Evolutionary conservation across 2,329 filamentous ascomycete species (phyloP), one percentile per base, ranked within the genome.

Genomic region (Cladophialophora bantiana): DNA sequence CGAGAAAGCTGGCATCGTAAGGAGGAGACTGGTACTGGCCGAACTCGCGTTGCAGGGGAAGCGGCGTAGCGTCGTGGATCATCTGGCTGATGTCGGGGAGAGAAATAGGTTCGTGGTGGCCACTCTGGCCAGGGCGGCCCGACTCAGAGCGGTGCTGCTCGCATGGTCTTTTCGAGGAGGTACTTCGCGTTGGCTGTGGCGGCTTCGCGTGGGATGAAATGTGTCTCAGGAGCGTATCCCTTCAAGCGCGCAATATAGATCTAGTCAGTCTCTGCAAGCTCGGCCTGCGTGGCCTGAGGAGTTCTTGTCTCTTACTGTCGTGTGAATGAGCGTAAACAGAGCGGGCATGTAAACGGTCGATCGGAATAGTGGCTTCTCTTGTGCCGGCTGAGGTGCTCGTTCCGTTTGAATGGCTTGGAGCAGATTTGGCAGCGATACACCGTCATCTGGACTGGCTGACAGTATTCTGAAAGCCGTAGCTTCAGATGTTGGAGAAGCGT

Each of bases 291-390:
- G 13, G 10, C 35, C 31, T 13, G 36, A 13, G 13, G 10, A 13
- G 36, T 20, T 15, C 18, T 38, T 12, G 26, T 26, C 26, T 35
- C 57, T 59, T 36, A 59, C 59, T 53, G 59, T 40, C 59, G 40
- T 2, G 59, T 61, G 18, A 61, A 61, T 20, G 59, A 61, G 15
- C 59, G 31, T 12, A 61, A 20, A 5, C 59, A 61, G 12, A 61
- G 15, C 34, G 59, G 59, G 53, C 59, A 61, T 26, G 59, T 61
- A 15, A 61, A 61, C 13, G 59, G 59, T 12, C 59, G 59, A 15
- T 61, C 59, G 5, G 59, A 12, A 2, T 35, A 18, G 52, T 61
- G 59, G 45, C 31, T 38, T 18, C 48, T 61, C 48, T 54, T 61
- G 34, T 61, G 59, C 31, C 59, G 45, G 13, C 7, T 53, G 32